phyloP scores from a whole-genome alignment of 345 rosid genomes.

The Eucalyptus caleyi region DNA sequence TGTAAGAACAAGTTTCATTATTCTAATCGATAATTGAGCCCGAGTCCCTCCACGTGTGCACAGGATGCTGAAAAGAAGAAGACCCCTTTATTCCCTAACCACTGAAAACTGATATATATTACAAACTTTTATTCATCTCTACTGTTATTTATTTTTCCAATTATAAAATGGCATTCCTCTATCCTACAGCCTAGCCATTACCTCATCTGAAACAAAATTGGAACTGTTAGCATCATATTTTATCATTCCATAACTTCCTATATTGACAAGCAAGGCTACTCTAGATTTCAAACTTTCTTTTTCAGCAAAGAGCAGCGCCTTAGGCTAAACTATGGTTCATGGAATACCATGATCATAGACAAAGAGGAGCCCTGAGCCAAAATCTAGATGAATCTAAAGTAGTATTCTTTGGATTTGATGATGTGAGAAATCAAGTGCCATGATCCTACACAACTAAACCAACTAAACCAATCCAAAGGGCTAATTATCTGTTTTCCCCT shows the following conservation, averaged over 20 bases:
- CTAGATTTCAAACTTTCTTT: neutral
- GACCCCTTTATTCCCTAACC: neutral
- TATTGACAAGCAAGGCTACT: neutral
- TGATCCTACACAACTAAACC: neutral
- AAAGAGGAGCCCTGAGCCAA: neutral
- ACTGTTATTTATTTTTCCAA: neutral
- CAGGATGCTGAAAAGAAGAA: neutral
- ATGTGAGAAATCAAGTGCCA: neutral
- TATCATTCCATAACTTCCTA: neutral
- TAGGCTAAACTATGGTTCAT: neutral
- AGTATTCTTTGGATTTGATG: neutral
- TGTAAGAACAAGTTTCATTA: neutral
- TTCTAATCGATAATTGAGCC: neutral
- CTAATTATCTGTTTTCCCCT: neutral
- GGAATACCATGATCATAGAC: neutral
- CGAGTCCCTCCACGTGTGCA: neutral
- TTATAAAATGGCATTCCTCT: neutral
- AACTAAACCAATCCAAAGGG: neutral
- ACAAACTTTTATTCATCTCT: neutral
- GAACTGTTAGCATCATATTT: neutral
- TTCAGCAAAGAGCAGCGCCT: neutral
- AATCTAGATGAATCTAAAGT: neutral
- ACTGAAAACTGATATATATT: neutral
- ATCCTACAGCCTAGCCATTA: neutral
- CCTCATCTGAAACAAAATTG: neutral